Evolutionary conservation across 1,139 yeast species (phyloP).

Genomic region (Arxiozyma slooffiae): DNA sequence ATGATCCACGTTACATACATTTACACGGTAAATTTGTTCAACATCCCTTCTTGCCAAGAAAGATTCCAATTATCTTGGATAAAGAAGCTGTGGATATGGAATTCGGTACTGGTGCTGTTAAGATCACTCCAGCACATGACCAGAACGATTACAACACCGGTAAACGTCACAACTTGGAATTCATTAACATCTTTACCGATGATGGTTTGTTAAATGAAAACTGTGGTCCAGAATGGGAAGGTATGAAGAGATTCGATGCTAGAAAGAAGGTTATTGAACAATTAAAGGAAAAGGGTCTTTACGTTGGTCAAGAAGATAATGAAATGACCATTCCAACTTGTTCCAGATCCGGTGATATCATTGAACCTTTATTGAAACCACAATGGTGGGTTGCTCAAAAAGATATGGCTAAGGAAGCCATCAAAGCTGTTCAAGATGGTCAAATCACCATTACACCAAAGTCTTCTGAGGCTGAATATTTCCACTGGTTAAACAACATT

Average conservation of each 20-base stretch:
- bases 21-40: conserved; percentile 85
- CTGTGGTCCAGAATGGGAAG: conserved; percentile 82
- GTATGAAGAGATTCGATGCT: conserved; percentile 91
- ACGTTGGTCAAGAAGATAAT: conserved; percentile 77
- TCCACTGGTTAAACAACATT: conserved; percentile 90
- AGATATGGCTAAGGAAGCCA: conserved; percentile 83
- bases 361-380: conserved; percentile 93
- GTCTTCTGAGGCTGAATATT: conserved; percentile 84
- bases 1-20: conserved; percentile 85
- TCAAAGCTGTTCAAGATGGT: conserved; percentile 76
- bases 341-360: conserved; percentile 92
- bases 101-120: conserved; percentile 99
- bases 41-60: conserved; percentile 84
- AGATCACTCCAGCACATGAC: conserved; percentile 97
- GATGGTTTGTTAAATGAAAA: conserved; percentile 83
- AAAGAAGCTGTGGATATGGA: conserved; percentile 96
- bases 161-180: conserved; percentile 82
- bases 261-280: conserved; percentile 75
- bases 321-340: conserved; percentile 93
- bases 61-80: conserved; percentile 81
- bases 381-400: conserved; percentile 98
- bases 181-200: conserved; percentile 83
- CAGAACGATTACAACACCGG: conserved; percentile 95
- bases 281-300: conserved; percentile 65
- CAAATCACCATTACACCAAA: conserved; percentile 75